Evolutionary conservation across 1,139 yeast genomes (phyloP).

Genomic region (Candida pseudoviswanathii): DNA sequence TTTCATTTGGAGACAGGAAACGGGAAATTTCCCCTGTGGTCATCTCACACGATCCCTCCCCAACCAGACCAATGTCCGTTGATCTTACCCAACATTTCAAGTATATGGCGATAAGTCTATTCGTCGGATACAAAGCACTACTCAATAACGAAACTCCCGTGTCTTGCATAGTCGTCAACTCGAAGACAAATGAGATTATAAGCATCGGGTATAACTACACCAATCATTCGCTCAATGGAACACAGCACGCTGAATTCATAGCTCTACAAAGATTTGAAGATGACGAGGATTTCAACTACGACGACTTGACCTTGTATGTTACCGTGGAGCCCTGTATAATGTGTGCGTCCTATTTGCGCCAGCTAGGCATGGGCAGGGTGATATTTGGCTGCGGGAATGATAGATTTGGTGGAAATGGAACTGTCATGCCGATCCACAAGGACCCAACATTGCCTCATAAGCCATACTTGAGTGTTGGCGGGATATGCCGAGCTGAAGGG

Average conservation of each 20-base stretch:
- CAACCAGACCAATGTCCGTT: neutral
- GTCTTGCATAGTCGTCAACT: conserved; percentile 66
- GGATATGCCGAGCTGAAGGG: conserved; percentile 79
- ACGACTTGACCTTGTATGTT: conserved; percentile 68
- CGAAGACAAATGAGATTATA: conserved; percentile 48
- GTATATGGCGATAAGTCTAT: conserved; percentile 41
- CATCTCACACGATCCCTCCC: neutral
- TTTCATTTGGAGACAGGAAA: no score
- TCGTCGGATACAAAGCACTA: conserved; percentile 45
- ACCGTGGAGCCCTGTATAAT: conserved; percentile 98
- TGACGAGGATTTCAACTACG: conserved; percentile 29
- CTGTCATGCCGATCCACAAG: conserved; percentile 66
- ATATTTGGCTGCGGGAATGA: conserved; percentile 94
- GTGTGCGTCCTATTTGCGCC: conserved; percentile 95
- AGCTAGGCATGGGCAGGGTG: conserved; percentile 70
- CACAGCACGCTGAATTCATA: conserved; percentile 88
- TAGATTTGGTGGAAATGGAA: conserved; percentile 95
- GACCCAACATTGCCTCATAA: conserved; percentile 41
- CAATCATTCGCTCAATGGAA: conserved; percentile 80
- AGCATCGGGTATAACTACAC: conserved; percentile 88
- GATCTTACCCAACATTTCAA: conserved; percentile 33
- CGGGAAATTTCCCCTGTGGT: neutral
- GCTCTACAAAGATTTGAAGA: conserved; percentile 42
- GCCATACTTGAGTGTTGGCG: conserved; percentile 68
- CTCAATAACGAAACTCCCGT: conserved; percentile 70